These are phyloP conservation scores for Aeminium ludgeri DNA, from an alignment of 495 filamentous ascomycete genomes.

Conservation along the genomic window DNA sequence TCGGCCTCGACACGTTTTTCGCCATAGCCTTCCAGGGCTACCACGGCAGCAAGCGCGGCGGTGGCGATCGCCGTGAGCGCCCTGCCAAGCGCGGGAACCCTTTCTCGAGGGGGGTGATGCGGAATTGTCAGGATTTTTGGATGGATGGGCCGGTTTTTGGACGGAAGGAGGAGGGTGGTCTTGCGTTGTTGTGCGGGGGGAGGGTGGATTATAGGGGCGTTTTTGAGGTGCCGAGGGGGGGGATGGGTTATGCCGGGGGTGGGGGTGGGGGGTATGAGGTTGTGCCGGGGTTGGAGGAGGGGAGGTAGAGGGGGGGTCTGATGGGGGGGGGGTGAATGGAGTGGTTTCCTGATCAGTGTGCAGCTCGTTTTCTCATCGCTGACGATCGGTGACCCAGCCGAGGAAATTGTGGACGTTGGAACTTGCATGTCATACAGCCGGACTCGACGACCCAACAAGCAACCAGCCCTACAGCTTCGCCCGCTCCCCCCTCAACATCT, in stretches of 20 bases:
- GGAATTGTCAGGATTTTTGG: constrained; percentile 95
- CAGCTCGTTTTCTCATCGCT: no score
- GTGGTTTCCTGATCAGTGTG: no score
- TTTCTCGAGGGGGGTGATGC: constrained; percentile 61
- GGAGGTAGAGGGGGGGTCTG: no score
- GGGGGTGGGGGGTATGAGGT: constrained; percentile 19
- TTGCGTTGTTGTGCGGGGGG: constrained; percentile 60
- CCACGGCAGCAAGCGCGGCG: constrained; percentile 38
- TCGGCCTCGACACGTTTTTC: constrained; percentile 85
- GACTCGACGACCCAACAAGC: no score
- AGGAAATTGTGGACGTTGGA: no score
- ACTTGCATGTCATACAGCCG: no score
- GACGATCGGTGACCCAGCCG: no score
- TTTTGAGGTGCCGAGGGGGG: constrained; percentile 66
- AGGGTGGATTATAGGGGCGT: constrained; percentile 70
- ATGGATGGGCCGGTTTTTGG: constrained; percentile 76
- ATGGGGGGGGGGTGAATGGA: no score
- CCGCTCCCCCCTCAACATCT: constrained; percentile 30
- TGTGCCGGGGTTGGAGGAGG: constrained; percentile 14
- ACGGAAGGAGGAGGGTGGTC: constrained; percentile 45
- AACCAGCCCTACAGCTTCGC: background rate
- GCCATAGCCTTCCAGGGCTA: constrained; percentile 36
- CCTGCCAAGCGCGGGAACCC: constrained; percentile 56
- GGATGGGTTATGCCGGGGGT: constrained; percentile 35
- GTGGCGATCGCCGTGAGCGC: no score